phyloP scores from a whole-genome alignment of 768 basidiomycete species.

The Amylocystis lapponica region DNA sequence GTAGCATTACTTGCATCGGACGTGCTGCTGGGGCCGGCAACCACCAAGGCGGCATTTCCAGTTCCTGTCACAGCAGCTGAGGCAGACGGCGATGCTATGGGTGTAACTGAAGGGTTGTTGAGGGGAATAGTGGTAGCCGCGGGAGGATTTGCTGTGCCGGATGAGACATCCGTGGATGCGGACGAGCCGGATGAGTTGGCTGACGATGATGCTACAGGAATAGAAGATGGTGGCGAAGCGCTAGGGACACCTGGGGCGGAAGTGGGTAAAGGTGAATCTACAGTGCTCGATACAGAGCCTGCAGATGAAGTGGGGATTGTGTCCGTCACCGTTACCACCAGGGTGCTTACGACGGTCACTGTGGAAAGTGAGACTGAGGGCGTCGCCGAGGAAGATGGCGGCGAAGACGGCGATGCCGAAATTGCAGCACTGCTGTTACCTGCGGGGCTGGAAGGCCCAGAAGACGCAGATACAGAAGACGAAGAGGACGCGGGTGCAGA shows the following conservation, averaged over 20 bases:
- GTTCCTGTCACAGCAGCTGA: no score
- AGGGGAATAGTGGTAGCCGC: background rate
- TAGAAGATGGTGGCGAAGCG: background rate
- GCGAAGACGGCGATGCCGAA: conserved; percentile 1
- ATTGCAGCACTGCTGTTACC: background rate
- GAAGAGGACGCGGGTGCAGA: conserved; percentile 2
- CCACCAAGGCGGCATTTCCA: no score
- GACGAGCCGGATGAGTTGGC: background rate
- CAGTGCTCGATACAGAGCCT: background rate
- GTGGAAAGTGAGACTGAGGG: conserved; percentile 3
- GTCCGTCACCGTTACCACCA: conserved; percentile 19
- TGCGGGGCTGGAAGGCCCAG: background rate
- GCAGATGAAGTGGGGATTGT: background rate
- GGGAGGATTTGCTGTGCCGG: background rate
- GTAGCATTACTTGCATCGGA: no score
- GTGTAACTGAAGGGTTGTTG: background rate
- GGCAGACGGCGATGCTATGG: background rate
- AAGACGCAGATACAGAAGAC: background rate
- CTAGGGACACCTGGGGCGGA: background rate
- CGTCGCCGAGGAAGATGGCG: background rate
- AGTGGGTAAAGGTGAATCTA: background rate
- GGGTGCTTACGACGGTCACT: conserved; percentile 18
- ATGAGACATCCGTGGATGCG: background rate
- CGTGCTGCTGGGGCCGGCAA: no score
- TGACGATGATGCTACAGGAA: background rate